Evolutionary conservation across 768 basidiomycete genomes (phyloP).

Genomic region (Heimioporus sp.): DNA sequence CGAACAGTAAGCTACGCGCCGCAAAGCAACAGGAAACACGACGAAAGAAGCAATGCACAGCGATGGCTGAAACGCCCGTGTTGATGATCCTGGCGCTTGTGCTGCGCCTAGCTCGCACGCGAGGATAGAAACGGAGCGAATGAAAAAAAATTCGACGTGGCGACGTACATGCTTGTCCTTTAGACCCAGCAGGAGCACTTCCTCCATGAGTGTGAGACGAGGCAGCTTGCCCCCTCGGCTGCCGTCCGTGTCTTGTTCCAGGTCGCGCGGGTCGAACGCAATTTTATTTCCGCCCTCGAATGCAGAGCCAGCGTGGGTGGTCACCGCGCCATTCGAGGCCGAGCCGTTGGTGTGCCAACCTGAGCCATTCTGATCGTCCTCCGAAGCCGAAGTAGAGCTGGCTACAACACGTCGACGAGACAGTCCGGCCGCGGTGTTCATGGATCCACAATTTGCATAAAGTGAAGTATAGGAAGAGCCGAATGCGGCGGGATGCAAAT

Average conservation of each 20-base stretch:
- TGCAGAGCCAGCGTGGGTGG: slow-evolving; percentile 72
- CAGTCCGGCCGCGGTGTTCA: slow-evolving; percentile 54
- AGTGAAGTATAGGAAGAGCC: not conserved
- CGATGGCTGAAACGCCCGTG: not conserved
- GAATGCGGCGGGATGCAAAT: slow-evolving; percentile 3
- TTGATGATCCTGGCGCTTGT: slow-evolving; percentile 4
- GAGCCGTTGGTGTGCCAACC: slow-evolving; percentile 30
- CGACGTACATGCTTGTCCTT: slow-evolving; percentile 90
- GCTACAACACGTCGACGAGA: slow-evolving; percentile 56
- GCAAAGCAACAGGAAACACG: not conserved
- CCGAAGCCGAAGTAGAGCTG: slow-evolving; percentile 37
- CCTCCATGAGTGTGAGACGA: slow-evolving; percentile 92
- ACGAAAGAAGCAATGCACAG: slow-evolving; percentile 21
- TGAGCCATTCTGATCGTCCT: slow-evolving; percentile 39
- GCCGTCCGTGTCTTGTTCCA: slow-evolving; percentile 69
- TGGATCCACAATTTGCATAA: slow-evolving; percentile 30
- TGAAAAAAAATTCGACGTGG: not conserved
- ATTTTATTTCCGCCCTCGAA: slow-evolving; percentile 86
- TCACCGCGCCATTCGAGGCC: slow-evolving; percentile 27
- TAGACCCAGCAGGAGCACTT: slow-evolving; percentile 87
- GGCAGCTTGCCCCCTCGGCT: slow-evolving; percentile 75
- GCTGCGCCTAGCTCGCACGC: slow-evolving; percentile 14
- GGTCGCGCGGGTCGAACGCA: slow-evolving; percentile 91
- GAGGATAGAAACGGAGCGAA: slow-evolving; percentile 2
- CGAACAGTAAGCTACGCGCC: slow-evolving; percentile 10